Conservation (phyloP, 257 asterid species). For the Solanum appendiculatum region DNA sequence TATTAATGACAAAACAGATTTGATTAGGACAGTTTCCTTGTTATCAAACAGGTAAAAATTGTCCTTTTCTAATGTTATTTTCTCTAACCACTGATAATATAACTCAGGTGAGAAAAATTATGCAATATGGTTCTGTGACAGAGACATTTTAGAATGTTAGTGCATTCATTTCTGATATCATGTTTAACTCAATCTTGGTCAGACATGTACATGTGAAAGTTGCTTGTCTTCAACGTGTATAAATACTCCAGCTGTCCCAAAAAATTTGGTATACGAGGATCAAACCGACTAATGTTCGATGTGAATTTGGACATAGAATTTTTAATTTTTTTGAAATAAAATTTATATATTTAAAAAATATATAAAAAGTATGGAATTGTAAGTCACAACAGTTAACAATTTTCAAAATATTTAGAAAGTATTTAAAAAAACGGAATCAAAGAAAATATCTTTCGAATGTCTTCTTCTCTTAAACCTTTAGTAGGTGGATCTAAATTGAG, state of each 20-base stretch:
- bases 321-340: no score
- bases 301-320: background rate
- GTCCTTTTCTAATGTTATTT: background rate
- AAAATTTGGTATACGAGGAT: background rate
- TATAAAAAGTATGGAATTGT: background rate
- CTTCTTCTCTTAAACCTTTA: background rate
- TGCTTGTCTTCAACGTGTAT: background rate
- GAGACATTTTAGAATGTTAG: background rate
- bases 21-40: background rate
- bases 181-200: background rate
- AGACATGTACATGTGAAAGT: background rate
- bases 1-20: background rate
- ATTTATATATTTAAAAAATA: no score
- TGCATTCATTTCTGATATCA: background rate
- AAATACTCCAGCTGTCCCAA: background rate
- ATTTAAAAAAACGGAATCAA: background rate
- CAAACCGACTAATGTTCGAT: no score
- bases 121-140: background rate
- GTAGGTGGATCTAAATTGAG: background rate
- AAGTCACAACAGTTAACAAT: background rate
- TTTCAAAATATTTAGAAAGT: no score
- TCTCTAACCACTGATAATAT: background rate
- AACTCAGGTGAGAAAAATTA: background rate
- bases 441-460: background rate
- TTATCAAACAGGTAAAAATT: background rate